A percentile compares a stretch with the other conserved stretches of the same genome.
These are phyloP conservation scores for Actinomortierella wolfii DNA, from an alignment of 371 early-diverging fungal genomes.

Conservation along the genomic window DNA sequence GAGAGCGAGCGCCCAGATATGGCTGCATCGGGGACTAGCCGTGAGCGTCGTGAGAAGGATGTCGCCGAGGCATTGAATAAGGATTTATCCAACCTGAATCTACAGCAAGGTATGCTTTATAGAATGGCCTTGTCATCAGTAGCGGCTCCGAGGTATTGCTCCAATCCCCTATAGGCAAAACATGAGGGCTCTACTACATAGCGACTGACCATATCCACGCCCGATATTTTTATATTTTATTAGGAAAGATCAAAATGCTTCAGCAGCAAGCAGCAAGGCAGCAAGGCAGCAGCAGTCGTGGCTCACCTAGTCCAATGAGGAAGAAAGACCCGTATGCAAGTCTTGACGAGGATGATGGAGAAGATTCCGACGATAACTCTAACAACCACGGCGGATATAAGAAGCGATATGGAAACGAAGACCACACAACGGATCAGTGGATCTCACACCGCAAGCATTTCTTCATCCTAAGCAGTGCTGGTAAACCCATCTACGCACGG, in stretches of 20 bases:
- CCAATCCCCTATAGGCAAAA: too few relatives aligned
- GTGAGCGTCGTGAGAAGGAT: too few relatives aligned
- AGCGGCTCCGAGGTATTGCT: too few relatives aligned
- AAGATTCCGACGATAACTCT: slow-evolving; percentile 45
- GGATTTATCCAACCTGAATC: too few relatives aligned
- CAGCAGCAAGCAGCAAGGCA: slow-evolving; percentile 9
- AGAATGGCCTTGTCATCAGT: too few relatives aligned
- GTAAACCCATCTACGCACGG: slow-evolving; percentile 88
- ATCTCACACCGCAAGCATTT: slow-evolving; percentile 74
- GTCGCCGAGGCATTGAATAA: too few relatives aligned
- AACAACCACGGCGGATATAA: slow-evolving; percentile 42
- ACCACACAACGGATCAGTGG: slow-evolving; percentile 54
- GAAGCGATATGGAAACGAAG: slow-evolving; percentile 39
- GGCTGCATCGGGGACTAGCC: too few relatives aligned
- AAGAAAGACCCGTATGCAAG: not conserved
- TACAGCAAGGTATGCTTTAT: too few relatives aligned
- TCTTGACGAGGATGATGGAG: slow-evolving; percentile 14
- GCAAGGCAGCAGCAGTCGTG: slow-evolving; percentile 7
- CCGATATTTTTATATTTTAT: not conserved
- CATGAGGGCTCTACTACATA: too few relatives aligned
- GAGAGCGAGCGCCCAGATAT: too few relatives aligned
- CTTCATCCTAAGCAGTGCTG: slow-evolving; percentile 83
- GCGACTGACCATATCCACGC: too few relatives aligned
- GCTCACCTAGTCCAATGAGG: slow-evolving; percentile 17
- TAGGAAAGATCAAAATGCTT: slow-evolving; percentile 36